Evolutionary conservation across 2,329 filamentous ascomycete species (phyloP).

Genomic region (Macrophomina pseudophaseolina): DNA sequence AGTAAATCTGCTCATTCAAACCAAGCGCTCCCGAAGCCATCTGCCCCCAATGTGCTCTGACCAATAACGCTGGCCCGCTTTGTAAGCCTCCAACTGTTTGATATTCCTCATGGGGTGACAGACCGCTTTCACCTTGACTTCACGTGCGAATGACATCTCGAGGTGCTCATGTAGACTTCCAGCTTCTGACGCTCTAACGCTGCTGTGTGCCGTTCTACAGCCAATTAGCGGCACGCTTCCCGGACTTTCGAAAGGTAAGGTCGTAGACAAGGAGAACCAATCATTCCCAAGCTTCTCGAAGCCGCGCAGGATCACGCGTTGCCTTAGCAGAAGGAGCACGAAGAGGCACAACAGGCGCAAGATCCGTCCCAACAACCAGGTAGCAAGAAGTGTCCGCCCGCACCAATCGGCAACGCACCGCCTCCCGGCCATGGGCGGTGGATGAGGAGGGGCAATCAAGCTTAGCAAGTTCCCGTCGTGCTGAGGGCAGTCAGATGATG

Average conservation of each 20-base stretch:
- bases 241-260: neutral
- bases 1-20: conserved; percentile 26
- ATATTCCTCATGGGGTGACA: neutral
- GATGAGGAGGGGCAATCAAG: neutral
- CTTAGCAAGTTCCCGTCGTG: neutral
- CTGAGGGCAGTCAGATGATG: conserved; percentile 3
- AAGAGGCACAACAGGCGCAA: neutral
- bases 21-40: conserved; percentile 2
- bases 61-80: conserved; percentile 4
- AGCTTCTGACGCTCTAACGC: neutral
- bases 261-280: neutral
- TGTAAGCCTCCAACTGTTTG: neutral
- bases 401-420: neutral
- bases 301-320: neutral
- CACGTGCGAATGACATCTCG: neutral
- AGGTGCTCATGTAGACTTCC: neutral
- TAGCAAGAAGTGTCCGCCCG: neutral
- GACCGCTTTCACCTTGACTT: neutral
- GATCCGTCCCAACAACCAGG: neutral
- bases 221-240: too few species aligned
- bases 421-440: too few species aligned
- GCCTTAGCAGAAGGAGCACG: neutral
- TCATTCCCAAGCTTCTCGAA: neutral
- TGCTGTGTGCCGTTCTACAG: neutral
- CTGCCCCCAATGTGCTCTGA: conserved; percentile 14